Evolutionary conservation across 139 green algal species (phyloP).

Genomic region (Asterochloris sp.): DNA sequence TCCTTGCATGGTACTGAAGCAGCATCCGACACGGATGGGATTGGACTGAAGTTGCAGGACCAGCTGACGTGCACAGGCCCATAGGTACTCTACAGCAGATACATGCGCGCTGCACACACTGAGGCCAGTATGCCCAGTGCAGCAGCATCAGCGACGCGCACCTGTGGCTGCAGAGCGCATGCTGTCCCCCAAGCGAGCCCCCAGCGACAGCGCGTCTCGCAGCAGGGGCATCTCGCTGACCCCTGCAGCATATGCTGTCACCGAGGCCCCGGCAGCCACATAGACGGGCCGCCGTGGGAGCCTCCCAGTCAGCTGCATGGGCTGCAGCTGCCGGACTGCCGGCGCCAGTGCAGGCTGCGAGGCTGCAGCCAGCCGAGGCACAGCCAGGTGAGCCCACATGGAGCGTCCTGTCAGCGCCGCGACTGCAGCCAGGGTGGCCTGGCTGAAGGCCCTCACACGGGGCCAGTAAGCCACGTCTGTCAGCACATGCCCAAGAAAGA

Average conservation of each 20-base stretch:
- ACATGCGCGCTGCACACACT: background rate
- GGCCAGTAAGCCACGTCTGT: conserved; percentile 25
- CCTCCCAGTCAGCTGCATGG: conserved; percentile 1
- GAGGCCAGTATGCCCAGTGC: background rate
- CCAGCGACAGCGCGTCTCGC: background rate
- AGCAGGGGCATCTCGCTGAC: conserved; percentile 10
- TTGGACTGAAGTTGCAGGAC: background rate
- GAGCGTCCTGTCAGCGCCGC: conserved; percentile 4
- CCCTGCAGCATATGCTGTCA: conserved; percentile 11
- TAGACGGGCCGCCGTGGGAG: conserved; percentile 10
- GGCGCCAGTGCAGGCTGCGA: background rate
- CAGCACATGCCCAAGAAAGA: conserved; percentile 7
- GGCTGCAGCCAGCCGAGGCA: background rate
- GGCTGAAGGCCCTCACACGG: conserved; percentile 1
- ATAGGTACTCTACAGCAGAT: background rate
- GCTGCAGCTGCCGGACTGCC: background rate
- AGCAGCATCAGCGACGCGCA: background rate
- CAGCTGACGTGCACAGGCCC: too few species aligned
- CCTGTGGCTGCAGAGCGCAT: background rate
- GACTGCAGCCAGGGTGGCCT: conserved; percentile 13
- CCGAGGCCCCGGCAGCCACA: conserved; percentile 2
- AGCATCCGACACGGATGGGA: background rate
- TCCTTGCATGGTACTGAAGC: background rate
- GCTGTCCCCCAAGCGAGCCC: background rate
- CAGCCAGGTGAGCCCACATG: background rate